Evolutionary conservation across 2,329 filamentous ascomycete species (phyloP), one percentile per base, ranked within the genome.

Genomic region (Proliferodiscus dingleyae): DNA sequence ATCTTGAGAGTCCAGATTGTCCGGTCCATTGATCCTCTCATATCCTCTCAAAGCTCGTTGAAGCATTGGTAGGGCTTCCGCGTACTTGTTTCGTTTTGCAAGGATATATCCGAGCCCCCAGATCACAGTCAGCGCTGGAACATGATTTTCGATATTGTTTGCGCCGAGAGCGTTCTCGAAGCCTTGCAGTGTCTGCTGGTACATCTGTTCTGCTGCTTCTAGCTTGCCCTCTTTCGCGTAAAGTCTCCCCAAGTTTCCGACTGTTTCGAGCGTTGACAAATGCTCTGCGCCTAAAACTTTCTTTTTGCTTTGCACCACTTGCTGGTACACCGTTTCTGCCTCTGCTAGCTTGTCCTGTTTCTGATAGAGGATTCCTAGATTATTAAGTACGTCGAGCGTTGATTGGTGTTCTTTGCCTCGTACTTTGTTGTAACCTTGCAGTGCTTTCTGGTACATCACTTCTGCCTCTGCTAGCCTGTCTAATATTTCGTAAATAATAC

Each of bases 141-240:
- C 24, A 23, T 50, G 66, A 26, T 41, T 54, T 3, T 22, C 41
- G 5, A 47, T 49, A 46, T 53, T 41, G 22, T 64, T 56, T 13
- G 60, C 53, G 28, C 64, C 52, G 7, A 47, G 10, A 8, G 58
- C 37, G 34, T 54, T 58, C 41, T 55, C 59, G 41, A 61, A 55
- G 15, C 55, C 19, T 5, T 51, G 41, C 19, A 55, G 5, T 34
- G 49, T 49, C 37, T 47, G 46, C 53, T 47, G 36, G 47, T 48
- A 56, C 49, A 57, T 54, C 44, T 45, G 34, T 51, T 63, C 54
- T 7, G 61, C 59, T 39, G 61, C 56, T 5, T 30, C 47, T 2
- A 60, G 47, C 46, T 54, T 57, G 36, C 52, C 56, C 43, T 61
- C 56, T 16, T 48, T 16, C 0, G 0, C 1, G 34, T 60, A 64